Percentiles rank a stretch among this genome's conserved stretches.
Evolutionary conservation across 176 grass and related monocot species (phyloP).

Genomic region (Zea luxurians): DNA sequence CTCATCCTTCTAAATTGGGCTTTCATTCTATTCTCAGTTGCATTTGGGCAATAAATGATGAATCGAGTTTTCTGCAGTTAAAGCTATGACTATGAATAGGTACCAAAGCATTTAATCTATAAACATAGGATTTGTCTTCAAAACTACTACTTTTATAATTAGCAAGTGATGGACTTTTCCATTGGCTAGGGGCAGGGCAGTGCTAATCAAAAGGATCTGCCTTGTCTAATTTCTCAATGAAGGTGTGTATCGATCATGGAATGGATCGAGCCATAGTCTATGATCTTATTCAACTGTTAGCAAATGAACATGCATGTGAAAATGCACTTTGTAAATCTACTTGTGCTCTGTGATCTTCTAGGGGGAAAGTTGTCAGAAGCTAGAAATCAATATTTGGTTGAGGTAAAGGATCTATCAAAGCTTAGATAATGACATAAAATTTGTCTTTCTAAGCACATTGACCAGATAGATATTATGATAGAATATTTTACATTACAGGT

Average conservation of each 20-base stretch:
- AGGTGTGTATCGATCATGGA: slow-evolving; percentile 52
- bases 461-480: slow-evolving; percentile 23
- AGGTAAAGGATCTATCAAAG: slow-evolving; percentile 50
- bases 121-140: no score
- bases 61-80: no score
- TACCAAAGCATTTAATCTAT: no score
- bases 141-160: no score
- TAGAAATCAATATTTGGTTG: slow-evolving; percentile 91
- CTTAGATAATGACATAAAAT: slow-evolving; percentile 11
- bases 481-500: slow-evolving; percentile 54
- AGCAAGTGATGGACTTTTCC: no score
- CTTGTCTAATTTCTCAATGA: no score
- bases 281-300: slow-evolving; percentile 37
- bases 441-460: slow-evolving; percentile 11
- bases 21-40: no score
- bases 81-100: no score
- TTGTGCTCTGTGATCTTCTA: slow-evolving; percentile 28
- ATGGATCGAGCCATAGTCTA: slow-evolving; percentile 76
- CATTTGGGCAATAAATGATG: no score
- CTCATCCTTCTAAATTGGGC: no score
- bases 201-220: no score
- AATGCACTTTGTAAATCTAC: slow-evolving; percentile 14
- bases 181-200: no score
- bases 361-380: slow-evolving; percentile 77
- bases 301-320: slow-evolving; percentile 3